phyloP scores from a whole-genome alignment of 2,329 filamentous ascomycete species.

The Diaporthe batatas region DNA sequence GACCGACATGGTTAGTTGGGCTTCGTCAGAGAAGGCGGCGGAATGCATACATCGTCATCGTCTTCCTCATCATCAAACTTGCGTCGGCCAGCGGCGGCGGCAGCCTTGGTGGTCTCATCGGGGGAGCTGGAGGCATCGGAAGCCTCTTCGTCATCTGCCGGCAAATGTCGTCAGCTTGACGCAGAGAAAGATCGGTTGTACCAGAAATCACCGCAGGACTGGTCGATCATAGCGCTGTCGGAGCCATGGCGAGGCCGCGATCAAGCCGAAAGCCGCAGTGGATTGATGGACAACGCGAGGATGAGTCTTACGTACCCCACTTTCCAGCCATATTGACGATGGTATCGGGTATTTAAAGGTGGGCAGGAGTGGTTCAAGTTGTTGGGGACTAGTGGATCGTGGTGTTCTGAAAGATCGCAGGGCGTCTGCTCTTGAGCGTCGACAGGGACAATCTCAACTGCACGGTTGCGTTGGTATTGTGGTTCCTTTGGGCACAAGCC shows the following conservation, averaged over 20 bases:
- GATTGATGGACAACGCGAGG: constrained; percentile 1
- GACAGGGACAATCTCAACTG: constrained; percentile 31
- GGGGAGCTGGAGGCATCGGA: constrained; percentile 52
- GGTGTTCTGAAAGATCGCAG: not conserved
- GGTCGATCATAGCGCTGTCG: constrained; percentile 1
- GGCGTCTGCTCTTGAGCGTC: not conserved
- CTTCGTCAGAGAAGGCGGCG: constrained; percentile 30
- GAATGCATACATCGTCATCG: constrained; percentile 76
- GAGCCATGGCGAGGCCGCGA: not conserved
- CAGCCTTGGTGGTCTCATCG: constrained; percentile 54
- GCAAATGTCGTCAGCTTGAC: not conserved
- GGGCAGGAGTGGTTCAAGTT: not conserved
- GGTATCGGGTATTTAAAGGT: not conserved
- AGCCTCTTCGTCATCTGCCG: constrained; percentile 54
- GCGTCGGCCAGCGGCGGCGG: constrained; percentile 55
- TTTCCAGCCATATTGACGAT: constrained; percentile 39
- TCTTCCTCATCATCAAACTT: constrained; percentile 97
- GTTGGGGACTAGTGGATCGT: not conserved
- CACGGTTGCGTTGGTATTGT: constrained; percentile 35
- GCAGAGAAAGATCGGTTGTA: constrained; percentile 45
- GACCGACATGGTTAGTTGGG: constrained; percentile 32
- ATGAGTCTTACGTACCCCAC: constrained; percentile 41
- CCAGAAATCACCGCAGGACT: not conserved
- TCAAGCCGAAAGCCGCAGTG: not conserved
- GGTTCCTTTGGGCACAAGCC: constrained; percentile 21